Percentiles rank a stretch among this genome's conserved stretches.
Conservation (phyloP, 345 rosid genomes). For the Triadica sebifera region DNA sequence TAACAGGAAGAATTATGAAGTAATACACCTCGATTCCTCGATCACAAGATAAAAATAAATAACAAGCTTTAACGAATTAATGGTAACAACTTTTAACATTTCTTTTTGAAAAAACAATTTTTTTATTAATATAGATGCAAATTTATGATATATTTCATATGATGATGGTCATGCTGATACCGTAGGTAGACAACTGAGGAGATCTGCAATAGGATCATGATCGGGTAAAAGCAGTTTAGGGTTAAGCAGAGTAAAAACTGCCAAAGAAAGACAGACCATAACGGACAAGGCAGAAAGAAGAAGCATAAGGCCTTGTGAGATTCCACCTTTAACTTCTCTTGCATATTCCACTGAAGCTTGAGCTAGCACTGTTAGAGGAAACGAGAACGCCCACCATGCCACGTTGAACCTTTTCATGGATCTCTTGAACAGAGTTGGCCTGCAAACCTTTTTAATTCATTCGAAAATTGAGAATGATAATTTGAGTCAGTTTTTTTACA, state of each 20-base stretch:
- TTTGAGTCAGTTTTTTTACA: too few species aligned
- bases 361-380: constrained; percentile 23
- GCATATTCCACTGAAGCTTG: constrained; percentile 26
- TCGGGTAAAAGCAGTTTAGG: constrained; percentile 8
- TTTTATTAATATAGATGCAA: too few species aligned
- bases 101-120: too few species aligned
- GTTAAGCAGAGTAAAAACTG: constrained; percentile 7
- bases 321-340: constrained; percentile 11
- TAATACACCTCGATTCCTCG: too few species aligned
- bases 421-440: constrained; percentile 26
- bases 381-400: constrained; percentile 33
- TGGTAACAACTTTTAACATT: too few species aligned
- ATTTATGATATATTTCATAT: too few species aligned
- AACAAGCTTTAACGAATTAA: too few species aligned
- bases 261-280: constrained; percentile 6
- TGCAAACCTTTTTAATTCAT: constrained; percentile 10
- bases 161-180: not conserved
- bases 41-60: too few species aligned
- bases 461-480: not conserved
- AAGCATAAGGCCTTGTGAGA: constrained; percentile 18
- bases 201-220: not conserved
- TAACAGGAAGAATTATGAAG: too few species aligned
- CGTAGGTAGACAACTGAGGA: not conserved
- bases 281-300: constrained; percentile 12
- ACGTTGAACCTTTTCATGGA: constrained; percentile 23